Percentiles rank a stretch among this genome's conserved stretches.
Conservation (phyloP, 352 stramenopile genomes). For the Phytophthora crassamura region DNA sequence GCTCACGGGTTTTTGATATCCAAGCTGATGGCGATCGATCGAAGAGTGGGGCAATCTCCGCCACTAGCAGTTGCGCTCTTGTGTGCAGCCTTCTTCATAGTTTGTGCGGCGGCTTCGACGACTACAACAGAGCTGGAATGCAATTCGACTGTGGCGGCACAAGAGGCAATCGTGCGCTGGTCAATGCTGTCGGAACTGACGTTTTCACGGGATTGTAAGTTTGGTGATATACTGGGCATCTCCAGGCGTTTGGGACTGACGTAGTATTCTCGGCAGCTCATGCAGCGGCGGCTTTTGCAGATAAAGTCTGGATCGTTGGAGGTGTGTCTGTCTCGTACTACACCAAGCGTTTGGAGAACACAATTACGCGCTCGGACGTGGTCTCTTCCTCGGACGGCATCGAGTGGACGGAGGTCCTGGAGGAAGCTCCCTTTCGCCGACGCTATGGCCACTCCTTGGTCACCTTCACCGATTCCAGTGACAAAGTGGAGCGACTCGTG, state of each 20-base stretch:
- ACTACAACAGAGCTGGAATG: slow-evolving; percentile 43
- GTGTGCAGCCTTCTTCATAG: not conserved
- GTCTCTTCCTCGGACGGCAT: slow-evolving; percentile 63
- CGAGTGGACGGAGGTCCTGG: slow-evolving; percentile 68
- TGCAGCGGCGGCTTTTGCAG: slow-evolving; percentile 59
- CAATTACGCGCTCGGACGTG: slow-evolving; percentile 71
- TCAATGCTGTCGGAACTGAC: slow-evolving; percentile 54
- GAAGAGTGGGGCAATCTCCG: not conserved
- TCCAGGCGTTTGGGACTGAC: slow-evolving; percentile 1
- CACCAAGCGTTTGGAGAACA: slow-evolving; percentile 75
- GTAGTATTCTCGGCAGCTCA: slow-evolving; percentile 47
- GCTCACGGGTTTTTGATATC: slow-evolving; percentile 20
- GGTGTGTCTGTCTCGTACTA: slow-evolving; percentile 80
- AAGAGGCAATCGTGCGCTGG: slow-evolving; percentile 59
- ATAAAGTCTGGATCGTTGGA: slow-evolving; percentile 77
- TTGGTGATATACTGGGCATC: not conserved
- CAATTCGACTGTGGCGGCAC: slow-evolving; percentile 54
- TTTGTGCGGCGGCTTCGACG: not conserved
- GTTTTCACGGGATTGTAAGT: slow-evolving; percentile 75
- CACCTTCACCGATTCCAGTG: slow-evolving; percentile 59
- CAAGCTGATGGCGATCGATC: slow-evolving; percentile 9
- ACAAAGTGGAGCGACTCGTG: slow-evolving; percentile 59
- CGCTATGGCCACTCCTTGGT: slow-evolving; percentile 79
- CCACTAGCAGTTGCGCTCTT: slow-evolving; percentile 2
- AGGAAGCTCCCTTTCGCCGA: slow-evolving; percentile 76